These are phyloP conservation scores for Pugionium cornutum DNA, from an alignment of 345 rosid species.

Conservation along the genomic window DNA sequence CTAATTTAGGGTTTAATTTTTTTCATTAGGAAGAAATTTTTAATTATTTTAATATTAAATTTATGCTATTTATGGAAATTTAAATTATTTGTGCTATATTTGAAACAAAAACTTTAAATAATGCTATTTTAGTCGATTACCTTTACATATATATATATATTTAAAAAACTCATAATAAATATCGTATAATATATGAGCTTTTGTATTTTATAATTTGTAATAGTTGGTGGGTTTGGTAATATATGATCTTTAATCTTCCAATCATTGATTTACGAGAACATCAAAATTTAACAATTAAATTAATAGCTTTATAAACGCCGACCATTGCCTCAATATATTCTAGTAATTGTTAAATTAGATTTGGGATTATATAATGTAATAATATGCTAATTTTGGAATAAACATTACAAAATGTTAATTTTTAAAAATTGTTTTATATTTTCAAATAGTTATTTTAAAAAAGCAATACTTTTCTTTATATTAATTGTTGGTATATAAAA, in stretches of 20 bases:
- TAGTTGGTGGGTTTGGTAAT: constrained; percentile 28
- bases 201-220: neutral
- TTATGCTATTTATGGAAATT: too few species aligned
- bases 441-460: too few species aligned
- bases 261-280: constrained; percentile 21
- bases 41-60: too few species aligned
- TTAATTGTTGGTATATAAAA: constrained; percentile 8
- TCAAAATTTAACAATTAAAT: constrained; percentile 13
- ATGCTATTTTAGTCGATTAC: too few species aligned
- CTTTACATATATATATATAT: too few species aligned
- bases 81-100: too few species aligned
- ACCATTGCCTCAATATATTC: constrained; percentile 34
- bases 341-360: constrained; percentile 16
- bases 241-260: constrained; percentile 10
- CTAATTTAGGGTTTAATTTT: too few species aligned
- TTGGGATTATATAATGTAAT: constrained; percentile 11
- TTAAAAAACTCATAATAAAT: neutral
- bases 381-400: too few species aligned
- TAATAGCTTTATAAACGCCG: constrained; percentile 31
- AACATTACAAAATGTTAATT: too few species aligned
- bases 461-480: constrained; percentile 1
- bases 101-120: too few species aligned
- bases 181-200: neutral
- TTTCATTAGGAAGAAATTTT: too few species aligned
- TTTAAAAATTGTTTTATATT: too few species aligned